These are phyloP conservation scores for Perkinsela sp. DNA, from an alignment of 208 protist species.

Conservation along the genomic window DNA sequence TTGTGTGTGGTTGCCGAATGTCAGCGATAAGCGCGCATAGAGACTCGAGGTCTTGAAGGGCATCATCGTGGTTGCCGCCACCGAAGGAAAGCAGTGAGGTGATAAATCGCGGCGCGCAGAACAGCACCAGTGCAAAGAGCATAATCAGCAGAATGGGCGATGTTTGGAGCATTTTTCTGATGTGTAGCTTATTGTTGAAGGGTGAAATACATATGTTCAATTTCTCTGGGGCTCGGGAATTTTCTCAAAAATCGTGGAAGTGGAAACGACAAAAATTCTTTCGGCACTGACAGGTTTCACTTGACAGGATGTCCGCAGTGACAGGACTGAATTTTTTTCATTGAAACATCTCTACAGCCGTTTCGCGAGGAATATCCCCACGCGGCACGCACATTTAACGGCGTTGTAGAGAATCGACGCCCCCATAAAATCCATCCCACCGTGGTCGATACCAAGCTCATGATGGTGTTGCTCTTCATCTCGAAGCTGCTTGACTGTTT, in stretches of 20 bases:
- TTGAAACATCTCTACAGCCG: conserved; percentile 10
- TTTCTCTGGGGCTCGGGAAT: too few relatives aligned
- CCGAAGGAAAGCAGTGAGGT: not conserved
- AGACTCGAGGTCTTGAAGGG: not conserved
- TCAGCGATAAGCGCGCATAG: not conserved
- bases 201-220: too few relatives aligned
- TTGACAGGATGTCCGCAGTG: too few relatives aligned
- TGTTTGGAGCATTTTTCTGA: too few relatives aligned
- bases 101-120: not conserved
- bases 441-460: conserved; percentile 36
- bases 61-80: not conserved
- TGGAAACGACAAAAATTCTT: too few relatives aligned
- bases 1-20: not conserved
- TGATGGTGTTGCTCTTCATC: conserved; percentile 57
- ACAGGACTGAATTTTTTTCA: not conserved
- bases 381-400: conserved; percentile 26
- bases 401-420: conserved; percentile 46
- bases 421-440: conserved; percentile 19
- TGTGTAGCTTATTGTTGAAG: too few relatives aligned
- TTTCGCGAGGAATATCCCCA: conserved; percentile 30
- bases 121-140: not conserved
- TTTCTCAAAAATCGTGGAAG: too few relatives aligned
- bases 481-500: conserved; percentile 1
- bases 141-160: not conserved
- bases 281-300: too few relatives aligned